Evolutionary conservation across 345 rosid species (phyloP).

Genomic region (Euclidium syriacum): DNA sequence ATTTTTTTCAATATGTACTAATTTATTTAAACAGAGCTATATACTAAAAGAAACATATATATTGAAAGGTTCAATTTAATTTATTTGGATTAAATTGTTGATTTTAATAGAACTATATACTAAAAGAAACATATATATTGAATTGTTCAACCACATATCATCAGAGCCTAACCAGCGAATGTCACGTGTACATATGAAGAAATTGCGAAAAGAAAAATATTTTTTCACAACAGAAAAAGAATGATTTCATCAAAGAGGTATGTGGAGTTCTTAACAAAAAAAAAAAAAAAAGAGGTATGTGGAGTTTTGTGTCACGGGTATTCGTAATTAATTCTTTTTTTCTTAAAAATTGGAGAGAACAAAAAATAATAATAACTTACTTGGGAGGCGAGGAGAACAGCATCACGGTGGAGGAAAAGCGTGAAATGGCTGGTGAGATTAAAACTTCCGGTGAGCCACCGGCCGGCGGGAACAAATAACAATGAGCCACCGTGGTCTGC

Average conservation of each 20-base stretch:
- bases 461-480: conserved; percentile 80
- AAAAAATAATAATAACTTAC: conserved; percentile 29
- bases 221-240: not conserved
- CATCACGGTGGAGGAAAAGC: conserved; percentile 65
- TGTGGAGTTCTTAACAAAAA: conserved; percentile 17
- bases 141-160: conserved; percentile 21
- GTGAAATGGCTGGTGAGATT: conserved; percentile 91
- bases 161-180: conserved; percentile 1
- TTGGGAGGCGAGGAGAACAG: conserved; percentile 78
- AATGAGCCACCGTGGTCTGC: conserved; percentile 61
- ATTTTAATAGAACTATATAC: not conserved
- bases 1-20: not conserved
- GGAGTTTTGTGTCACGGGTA: conserved; percentile 31
- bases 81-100: no score
- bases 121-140: not conserved
- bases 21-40: not conserved
- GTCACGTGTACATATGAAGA: conserved; percentile 18
- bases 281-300: not conserved
- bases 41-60: not conserved
- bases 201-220: not conserved
- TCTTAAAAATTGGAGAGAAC: not conserved
- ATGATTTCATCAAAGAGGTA: not conserved
- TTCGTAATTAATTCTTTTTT: not conserved
- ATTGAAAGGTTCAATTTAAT: conserved; percentile 17
- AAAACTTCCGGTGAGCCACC: conserved; percentile 84